Percentiles rank a stretch among this genome's conserved stretches.
These are phyloP conservation scores for Heteromeles arbutifolia DNA, from an alignment of 306 rosid genomes.

Conservation along the genomic window DNA sequence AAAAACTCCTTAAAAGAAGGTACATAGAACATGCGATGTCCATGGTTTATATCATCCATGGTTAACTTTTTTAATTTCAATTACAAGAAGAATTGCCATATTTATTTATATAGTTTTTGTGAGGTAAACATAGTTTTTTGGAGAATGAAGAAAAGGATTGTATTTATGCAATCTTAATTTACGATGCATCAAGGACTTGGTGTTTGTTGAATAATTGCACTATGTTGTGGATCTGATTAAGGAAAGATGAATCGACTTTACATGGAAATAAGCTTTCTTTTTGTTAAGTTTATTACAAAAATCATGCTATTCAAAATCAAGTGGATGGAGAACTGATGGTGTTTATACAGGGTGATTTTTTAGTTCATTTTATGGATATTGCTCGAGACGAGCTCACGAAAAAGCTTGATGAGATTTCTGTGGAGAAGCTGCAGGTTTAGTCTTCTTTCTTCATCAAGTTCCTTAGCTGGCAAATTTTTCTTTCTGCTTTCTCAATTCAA, in stretches of 20 bases:
- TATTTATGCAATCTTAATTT: neutral
- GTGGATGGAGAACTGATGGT: neutral
- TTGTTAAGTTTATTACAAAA: conserved; percentile 14
- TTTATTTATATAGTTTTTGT: neutral
- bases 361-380: conserved; percentile 97
- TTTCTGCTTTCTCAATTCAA: neutral
- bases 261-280: neutral
- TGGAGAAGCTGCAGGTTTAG: conserved; percentile 92
- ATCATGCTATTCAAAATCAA: neutral
- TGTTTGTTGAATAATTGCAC: neutral
- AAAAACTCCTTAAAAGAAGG: neutral
- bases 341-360: conserved; percentile 83
- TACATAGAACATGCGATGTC: neutral
- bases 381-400: conserved; percentile 82
- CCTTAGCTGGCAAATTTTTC: neutral
- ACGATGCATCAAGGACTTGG: neutral
- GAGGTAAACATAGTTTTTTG: neutral
- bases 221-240: neutral
- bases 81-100: neutral
- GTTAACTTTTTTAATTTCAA: neutral
- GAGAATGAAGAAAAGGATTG: neutral
- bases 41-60: neutral
- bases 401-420: conserved; percentile 92
- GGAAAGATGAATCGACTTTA: neutral
- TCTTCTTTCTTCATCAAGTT: conserved; percentile 12